Evolutionary conservation across 148 eudicot genomes (phyloP).

Genomic region (Pharnaceum exiguum): DNA sequence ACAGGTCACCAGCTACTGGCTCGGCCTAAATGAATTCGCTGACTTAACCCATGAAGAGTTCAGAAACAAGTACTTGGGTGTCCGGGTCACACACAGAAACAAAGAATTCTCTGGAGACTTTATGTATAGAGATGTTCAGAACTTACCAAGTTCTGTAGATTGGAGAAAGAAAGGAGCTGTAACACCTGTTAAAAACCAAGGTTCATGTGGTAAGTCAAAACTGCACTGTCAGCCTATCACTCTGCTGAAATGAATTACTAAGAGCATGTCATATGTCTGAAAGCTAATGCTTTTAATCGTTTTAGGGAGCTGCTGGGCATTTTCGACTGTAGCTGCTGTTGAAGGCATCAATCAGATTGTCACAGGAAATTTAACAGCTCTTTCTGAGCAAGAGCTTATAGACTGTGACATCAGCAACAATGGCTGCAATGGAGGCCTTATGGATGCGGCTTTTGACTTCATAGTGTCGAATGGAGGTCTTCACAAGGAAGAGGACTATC

Average conservation of each 20-base stretch:
- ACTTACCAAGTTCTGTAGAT: conserved; percentile 43
- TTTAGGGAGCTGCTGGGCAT: conserved; percentile 72
- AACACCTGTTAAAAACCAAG: conserved; percentile 53
- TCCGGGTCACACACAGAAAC: conserved; percentile 13
- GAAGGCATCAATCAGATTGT: conserved; percentile 65
- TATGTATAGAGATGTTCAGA: conserved; percentile 24
- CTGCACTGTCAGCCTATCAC: neutral
- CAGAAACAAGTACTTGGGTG: conserved; percentile 37
- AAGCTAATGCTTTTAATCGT: neutral
- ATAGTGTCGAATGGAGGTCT: conserved; percentile 42
- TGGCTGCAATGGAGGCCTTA: conserved; percentile 57
- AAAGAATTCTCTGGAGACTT: conserved; percentile 16
- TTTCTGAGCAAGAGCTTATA: conserved; percentile 59
- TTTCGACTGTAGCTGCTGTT: conserved; percentile 56
- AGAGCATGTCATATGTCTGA: neutral
- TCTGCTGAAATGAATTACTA: neutral
- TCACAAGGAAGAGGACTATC: conserved; percentile 56
- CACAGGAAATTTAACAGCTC: conserved; percentile 42
- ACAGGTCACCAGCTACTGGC: conserved; percentile 38
- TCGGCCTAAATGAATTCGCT: conserved; percentile 50
- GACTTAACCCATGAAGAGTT: conserved; percentile 57
- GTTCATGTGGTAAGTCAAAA: conserved; percentile 47
- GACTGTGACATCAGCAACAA: conserved; percentile 49
- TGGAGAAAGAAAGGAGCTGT: conserved; percentile 70
- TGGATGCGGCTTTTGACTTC: conserved; percentile 52